Evolutionary conservation across 345 rosid species (phyloP), one percentile per base, ranked within the genome.

Genomic region (Euphorbia lathyris): DNA sequence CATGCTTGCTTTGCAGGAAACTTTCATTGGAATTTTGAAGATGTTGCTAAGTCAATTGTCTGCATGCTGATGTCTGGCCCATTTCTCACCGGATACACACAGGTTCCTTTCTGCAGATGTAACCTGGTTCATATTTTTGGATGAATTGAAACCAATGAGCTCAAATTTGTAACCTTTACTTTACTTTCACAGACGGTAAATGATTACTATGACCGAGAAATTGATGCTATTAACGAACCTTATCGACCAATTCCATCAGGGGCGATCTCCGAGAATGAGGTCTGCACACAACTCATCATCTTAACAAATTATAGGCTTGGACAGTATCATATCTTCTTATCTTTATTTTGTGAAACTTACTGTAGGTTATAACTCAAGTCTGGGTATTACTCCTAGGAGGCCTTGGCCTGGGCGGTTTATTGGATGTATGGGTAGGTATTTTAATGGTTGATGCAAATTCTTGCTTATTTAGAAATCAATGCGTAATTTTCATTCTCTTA

Each of bases 21-120:
- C 80, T 95, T 95, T 72, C 96, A 92, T 30, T 95, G 99, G 97
- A 90, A 81, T 58, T 72, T 86, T 65, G 97, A 95, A 79, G 96
- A 92, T 61, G 94, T 95, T 76, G 90, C 96, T 47, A 92, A 92
- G 83, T 87, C 99, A 66, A 69, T 90, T 83, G 82, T 84, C 66
- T 95, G 99, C 86, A 95, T 95, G 97, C 63, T 88, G 1, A 92
- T 95, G 99, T 88, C 97, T 62, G 99, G 99, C 43, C 99, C 99
- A 7, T 87, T 86, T 81, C 97, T 95, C 65, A 90, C 99, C 22
- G 97, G 97, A 77, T 95, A 95, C 76, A 95, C 99, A 20, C 97
- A 95, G 92, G 99, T 92, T 72, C 59, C 51, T 61, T 66, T 67
- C 51, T 7, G 42, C 30, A 55, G 40, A 58, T 58, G 22, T 61